A percentile compares a stretch with the other conserved stretches of the same genome.
phyloP scores from a whole-genome alignment of 2,329 filamentous ascomycete genomes.

The Pseudocercospora pini-densiflorae region DNA sequence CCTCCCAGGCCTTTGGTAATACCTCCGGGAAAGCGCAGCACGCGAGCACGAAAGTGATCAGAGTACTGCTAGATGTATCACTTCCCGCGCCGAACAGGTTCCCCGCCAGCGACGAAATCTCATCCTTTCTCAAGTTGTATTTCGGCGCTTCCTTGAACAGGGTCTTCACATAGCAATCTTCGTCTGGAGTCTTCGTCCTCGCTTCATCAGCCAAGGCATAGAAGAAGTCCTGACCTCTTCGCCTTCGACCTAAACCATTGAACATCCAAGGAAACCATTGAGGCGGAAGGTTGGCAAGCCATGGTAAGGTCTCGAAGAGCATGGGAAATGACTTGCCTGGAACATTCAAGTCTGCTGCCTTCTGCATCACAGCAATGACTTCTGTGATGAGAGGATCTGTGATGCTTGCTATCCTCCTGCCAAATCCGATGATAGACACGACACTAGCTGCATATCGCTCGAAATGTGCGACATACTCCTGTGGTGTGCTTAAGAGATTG shows the following conservation, averaged over 20 bases:
- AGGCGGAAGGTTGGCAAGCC: constrained; percentile 57
- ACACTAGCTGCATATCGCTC: constrained; percentile 60
- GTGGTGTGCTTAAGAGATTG: constrained; percentile 52
- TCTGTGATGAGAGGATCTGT: constrained; percentile 64
- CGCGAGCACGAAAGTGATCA: constrained; percentile 56
- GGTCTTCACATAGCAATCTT: constrained; percentile 49
- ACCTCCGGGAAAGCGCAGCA: constrained; percentile 53
- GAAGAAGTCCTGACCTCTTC: constrained; percentile 56
- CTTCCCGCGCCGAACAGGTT: constrained; percentile 55
- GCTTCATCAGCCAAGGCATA: constrained; percentile 58
- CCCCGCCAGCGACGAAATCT: constrained; percentile 51
- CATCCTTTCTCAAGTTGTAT: constrained; percentile 48
- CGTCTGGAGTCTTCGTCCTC: constrained; percentile 39
- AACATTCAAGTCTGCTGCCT: constrained; percentile 58
- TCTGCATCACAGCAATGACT: constrained; percentile 62
- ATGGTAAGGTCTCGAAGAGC: constrained; percentile 61
- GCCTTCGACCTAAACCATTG: constrained; percentile 50
- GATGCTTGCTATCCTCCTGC: constrained; percentile 55
- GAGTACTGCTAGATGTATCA: constrained; percentile 56
- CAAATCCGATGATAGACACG: constrained; percentile 62
- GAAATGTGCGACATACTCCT: constrained; percentile 58
- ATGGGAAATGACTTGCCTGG: constrained; percentile 55
- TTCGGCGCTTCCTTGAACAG: constrained; percentile 55
- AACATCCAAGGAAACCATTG: constrained; percentile 56
- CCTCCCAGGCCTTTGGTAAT: constrained; percentile 41